Evolutionary conservation across 2,329 filamentous ascomycete species (phyloP).

Genomic region (Emydomyces testavorans): DNA sequence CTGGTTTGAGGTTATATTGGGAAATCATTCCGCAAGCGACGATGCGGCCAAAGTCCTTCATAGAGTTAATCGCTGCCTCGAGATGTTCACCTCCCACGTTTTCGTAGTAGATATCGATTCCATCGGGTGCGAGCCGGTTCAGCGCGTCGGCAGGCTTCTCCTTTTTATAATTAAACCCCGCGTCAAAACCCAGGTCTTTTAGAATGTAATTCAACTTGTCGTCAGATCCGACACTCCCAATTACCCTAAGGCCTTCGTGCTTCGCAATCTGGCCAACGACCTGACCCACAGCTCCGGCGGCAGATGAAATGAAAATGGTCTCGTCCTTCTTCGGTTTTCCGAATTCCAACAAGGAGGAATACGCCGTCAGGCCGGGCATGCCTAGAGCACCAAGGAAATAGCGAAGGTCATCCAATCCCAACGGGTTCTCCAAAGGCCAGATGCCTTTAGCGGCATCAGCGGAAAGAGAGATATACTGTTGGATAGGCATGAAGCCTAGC

Average conservation of each 20-base stretch:
- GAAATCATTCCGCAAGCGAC: constrained; percentile 58
- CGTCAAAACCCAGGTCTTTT: constrained; percentile 59
- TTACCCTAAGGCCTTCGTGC: constrained; percentile 64
- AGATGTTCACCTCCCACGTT: constrained; percentile 68
- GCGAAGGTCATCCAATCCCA: constrained; percentile 37
- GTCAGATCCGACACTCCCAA: constrained; percentile 68
- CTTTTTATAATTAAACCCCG: constrained; percentile 79
- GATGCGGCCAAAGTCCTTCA: constrained; percentile 58
- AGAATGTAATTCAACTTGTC: constrained; percentile 66
- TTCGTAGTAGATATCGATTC: constrained; percentile 75
- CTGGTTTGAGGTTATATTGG: constrained; percentile 55
- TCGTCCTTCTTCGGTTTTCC: constrained; percentile 64
- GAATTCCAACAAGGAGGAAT: constrained; percentile 62
- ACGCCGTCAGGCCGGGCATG: constrained; percentile 68
- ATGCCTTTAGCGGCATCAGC: constrained; percentile 35
- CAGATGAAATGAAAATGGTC: constrained; percentile 71
- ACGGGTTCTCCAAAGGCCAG: constrained; percentile 54
- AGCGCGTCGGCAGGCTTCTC: constrained; percentile 60
- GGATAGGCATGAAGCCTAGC: constrained; percentile 45
- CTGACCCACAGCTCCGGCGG: constrained; percentile 71
- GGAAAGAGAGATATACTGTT: constrained; percentile 55
- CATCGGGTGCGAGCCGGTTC: constrained; percentile 58
- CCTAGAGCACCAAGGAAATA: constrained; percentile 65
- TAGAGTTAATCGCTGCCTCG: constrained; percentile 51
- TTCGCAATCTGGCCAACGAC: constrained; percentile 75